A percentile compares a stretch with the other conserved stretches of the same genome.
Conservation (phyloP, 2,329 filamentous ascomycete genomes). For the Zopfia rhizophila region DNA sequence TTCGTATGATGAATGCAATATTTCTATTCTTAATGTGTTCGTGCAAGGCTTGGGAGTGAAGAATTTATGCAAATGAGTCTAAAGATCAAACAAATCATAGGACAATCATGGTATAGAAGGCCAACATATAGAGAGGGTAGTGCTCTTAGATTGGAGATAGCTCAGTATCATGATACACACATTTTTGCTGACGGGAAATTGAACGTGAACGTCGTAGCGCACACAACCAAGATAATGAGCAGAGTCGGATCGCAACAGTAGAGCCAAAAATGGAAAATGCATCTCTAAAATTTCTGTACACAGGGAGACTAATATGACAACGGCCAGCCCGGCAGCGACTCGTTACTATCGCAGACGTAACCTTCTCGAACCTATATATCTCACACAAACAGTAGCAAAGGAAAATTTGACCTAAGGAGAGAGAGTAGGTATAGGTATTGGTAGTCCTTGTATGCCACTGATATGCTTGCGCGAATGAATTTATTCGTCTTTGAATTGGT, state of each 20-base stretch:
- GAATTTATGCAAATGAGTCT: too few species aligned
- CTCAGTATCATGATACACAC: too few species aligned
- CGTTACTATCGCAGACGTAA: constrained; percentile 22
- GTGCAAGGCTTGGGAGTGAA: too few species aligned
- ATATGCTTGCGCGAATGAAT: constrained; percentile 8
- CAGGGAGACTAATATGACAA: constrained; percentile 50
- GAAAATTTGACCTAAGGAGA: constrained; percentile 49
- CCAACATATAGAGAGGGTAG: too few species aligned
- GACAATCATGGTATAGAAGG: too few species aligned
- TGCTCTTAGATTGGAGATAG: constrained; percentile 34
- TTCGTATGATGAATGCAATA: too few species aligned
- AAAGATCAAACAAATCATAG: too few species aligned
- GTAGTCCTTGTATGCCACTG: constrained; percentile 39
- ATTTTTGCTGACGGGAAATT: constrained; percentile 30
- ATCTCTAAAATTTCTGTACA: constrained; percentile 51
- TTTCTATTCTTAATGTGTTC: too few species aligned
- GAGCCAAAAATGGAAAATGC: constrained; percentile 41
- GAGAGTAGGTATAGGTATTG: constrained; percentile 41
- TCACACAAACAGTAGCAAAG: constrained; percentile 51
- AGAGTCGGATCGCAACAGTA: constrained; percentile 25
- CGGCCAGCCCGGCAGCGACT: constrained; percentile 35
- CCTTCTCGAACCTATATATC: constrained; percentile 41
- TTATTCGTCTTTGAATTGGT: constrained; percentile 30
- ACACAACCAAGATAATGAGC: constrained; percentile 16
- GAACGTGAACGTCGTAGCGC: constrained; percentile 2